Base-by-base conservation (phyloP, 2,329 filamentous ascomycete genomes). In the Arthrobotrys entomopaga region DNA sequence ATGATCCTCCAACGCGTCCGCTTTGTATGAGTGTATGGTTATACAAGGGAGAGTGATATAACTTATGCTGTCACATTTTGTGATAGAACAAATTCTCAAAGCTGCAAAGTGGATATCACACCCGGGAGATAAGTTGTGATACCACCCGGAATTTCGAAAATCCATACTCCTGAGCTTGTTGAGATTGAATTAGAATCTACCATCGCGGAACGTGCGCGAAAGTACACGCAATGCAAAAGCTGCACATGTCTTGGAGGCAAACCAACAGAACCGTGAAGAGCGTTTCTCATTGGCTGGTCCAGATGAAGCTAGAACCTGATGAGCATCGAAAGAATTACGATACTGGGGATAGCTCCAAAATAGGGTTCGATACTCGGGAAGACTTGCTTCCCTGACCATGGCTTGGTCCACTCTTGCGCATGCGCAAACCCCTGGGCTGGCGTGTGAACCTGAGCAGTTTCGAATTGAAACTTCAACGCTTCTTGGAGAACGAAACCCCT, bases 331-430 rank as follows among this genome's bases (percentile, higher is more conserved):
- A 29, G 53, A 20, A 20, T 59, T 66, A 49, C 69, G 57, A 6
- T 38, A 64, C 67, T 53, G 50, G 63, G 57, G 7, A 26, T 67
- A 64, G 70, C 24, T 16, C 56, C 38, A 13, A 19, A 46, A 46
- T 50, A 38, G 40, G 61, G 10, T 22, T 67, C 63, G 70, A 63
- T 58, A 46, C 57, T 74, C 70, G 70, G 70, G 61, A 74, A 63
- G 63, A 74, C 54, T 57, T 74, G 22, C 70, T 74, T 64, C 52
- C 70, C 52, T 59, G 56, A 63, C 29, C 29, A 34, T 10, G 6
- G 29, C 29, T 34, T 34, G 29, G 29, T 59, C 63, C 70, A 67
- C 63, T 40, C n/a, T n/a, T n/a, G 10, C 22, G 40, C 29, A 1
- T 56, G 40, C 54, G 38, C 29, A 42, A 59, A 40, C 54, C 56